Evolutionary conservation across 495 filamentous ascomycete genomes (phyloP).

Genomic region (Annulohypoxylon nitens): DNA sequence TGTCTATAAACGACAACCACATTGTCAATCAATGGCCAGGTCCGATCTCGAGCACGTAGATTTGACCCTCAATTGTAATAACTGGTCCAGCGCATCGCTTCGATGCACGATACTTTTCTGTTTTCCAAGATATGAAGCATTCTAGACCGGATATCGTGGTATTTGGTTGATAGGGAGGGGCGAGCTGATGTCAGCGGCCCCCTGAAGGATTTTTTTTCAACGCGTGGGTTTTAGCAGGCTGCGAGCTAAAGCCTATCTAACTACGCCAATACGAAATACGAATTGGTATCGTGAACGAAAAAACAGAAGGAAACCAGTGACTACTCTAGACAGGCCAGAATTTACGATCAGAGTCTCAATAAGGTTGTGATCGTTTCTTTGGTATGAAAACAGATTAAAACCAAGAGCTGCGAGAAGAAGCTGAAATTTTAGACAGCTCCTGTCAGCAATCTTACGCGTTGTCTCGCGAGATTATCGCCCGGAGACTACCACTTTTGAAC

Average conservation of each 20-base stretch:
- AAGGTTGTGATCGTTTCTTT: neutral
- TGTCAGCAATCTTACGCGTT: neutral
- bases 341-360: neutral
- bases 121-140: neutral
- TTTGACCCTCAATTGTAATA: neutral
- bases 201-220: neutral
- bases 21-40: neutral
- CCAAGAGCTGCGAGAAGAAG: neutral
- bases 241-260: neutral
- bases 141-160: neutral
- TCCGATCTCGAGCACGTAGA: neutral
- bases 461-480: neutral
- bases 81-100: neutral
- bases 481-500: neutral
- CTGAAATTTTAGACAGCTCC: neutral
- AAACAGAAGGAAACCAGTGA: neutral
- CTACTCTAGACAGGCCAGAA: neutral
- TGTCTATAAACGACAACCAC: neutral
- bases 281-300: neutral
- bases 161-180: neutral
- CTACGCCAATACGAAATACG: neutral
- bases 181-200: neutral
- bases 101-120: neutral
- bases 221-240: neutral
- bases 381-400: neutral